Conservation (phyloP, 129 eudicot genomes). For the Lonicera japonica region DNA sequence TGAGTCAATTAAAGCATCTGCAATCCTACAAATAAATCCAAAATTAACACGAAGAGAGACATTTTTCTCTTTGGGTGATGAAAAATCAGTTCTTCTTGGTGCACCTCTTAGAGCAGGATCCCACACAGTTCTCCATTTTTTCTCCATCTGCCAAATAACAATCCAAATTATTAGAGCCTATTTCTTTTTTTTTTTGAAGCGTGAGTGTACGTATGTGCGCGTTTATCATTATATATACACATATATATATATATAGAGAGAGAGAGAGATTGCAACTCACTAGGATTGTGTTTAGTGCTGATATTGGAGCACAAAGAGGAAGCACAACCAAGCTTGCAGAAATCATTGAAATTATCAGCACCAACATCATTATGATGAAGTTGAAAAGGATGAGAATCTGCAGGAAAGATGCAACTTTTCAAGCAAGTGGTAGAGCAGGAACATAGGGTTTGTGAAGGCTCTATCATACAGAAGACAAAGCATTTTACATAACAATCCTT, state of each 20-base stretch:
- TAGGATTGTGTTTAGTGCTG: conserved; percentile 54
- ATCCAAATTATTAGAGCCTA: neutral
- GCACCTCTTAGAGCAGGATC: conserved; percentile 73
- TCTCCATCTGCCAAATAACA: conserved; percentile 43
- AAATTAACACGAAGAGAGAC: neutral
- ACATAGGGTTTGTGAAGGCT: conserved; percentile 62
- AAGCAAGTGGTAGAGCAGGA: conserved; percentile 58
- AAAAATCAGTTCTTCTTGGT: conserved; percentile 36
- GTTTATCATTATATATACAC: neutral
- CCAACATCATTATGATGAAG: neutral
- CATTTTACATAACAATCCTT: conserved; percentile 69
- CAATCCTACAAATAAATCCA: neutral
- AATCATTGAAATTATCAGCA: conserved; percentile 27
- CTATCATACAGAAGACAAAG: conserved; percentile 64
- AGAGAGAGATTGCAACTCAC: conserved; percentile 20
- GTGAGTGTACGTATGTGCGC: too few species aligned
- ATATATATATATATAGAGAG: neutral
- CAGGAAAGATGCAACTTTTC: conserved; percentile 65
- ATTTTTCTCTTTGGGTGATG: conserved; percentile 1
- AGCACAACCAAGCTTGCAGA: conserved; percentile 79
- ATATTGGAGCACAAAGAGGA: conserved; percentile 53
- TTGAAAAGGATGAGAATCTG: conserved; percentile 21
- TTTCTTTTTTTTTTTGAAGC: too few species aligned
- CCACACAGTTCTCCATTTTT: conserved; percentile 57
- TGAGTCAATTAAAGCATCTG: neutral